Conservation (phyloP, 2,329 filamentous ascomycete species). For the Cordyceps cicadae region DNA sequence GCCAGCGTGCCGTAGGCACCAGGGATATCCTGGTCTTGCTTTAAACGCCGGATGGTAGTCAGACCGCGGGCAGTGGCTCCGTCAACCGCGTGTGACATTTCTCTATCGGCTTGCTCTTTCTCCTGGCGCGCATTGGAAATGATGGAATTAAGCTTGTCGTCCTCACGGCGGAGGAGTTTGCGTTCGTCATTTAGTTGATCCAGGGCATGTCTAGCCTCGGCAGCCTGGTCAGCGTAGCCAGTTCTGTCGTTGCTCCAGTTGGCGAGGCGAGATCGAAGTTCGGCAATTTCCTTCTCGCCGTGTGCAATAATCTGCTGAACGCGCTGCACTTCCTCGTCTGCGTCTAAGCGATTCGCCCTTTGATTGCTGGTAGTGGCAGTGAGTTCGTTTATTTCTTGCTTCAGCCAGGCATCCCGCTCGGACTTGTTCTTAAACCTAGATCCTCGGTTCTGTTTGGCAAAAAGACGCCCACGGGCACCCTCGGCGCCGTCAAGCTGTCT, state of each 20-base stretch:
- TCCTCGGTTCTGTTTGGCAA: conserved; percentile 85
- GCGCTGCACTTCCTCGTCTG: conserved; percentile 69
- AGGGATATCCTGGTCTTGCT: conserved; percentile 67
- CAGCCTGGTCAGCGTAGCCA: conserved; percentile 63
- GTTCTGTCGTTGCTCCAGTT: conserved; percentile 70
- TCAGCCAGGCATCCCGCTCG: conserved; percentile 78
- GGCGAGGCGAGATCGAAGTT: conserved; percentile 64
- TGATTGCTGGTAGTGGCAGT: conserved; percentile 68
- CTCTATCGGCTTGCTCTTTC: conserved; percentile 66
- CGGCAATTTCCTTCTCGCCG: conserved; percentile 64
- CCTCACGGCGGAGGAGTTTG: conserved; percentile 79
- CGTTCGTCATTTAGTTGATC: conserved; percentile 79
- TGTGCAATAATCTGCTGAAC: conserved; percentile 63
- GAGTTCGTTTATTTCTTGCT: conserved; percentile 71
- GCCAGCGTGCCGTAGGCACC: conserved; percentile 90
- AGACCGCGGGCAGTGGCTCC: conserved; percentile 78
- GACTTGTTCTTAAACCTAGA: conserved; percentile 81
- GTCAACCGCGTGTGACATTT: conserved; percentile 80
- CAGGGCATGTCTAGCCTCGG: conserved; percentile 66
- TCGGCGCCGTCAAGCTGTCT: conserved; percentile 69
- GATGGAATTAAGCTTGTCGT: conserved; percentile 75
- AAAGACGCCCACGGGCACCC: conserved; percentile 66
- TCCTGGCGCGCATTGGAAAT: conserved; percentile 69
- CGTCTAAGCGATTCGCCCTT: conserved; percentile 76
- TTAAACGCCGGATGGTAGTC: conserved; percentile 76